Evolutionary conservation across 768 basidiomycete species (phyloP).

Genomic region (Rhodotorula toruloides): DNA sequence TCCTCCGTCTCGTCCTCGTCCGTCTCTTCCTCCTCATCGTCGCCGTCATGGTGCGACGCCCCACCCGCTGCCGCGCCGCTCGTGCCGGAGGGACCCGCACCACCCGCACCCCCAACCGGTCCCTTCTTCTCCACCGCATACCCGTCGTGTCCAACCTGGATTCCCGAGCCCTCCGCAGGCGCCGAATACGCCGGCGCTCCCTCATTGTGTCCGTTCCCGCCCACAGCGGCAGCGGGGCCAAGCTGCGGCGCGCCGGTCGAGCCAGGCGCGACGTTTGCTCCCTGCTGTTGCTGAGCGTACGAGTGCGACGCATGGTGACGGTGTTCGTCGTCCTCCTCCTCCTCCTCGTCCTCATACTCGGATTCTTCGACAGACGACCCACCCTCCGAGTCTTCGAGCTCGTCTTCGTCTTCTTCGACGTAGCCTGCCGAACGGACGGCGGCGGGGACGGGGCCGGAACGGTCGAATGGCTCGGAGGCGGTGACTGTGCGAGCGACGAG

Average conservation of each 20-base stretch:
- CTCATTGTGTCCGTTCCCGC: neutral
- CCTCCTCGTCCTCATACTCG: constrained; percentile 48
- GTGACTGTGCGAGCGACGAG: constrained; percentile 52
- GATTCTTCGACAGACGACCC: constrained; percentile 59
- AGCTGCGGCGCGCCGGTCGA: constrained; percentile 18
- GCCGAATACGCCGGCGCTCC: constrained; percentile 36
- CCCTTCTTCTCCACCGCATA: constrained; percentile 44
- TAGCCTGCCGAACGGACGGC: constrained; percentile 87
- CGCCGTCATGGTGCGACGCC: too few species aligned
- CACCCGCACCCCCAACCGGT: neutral
- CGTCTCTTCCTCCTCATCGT: constrained; percentile 4
- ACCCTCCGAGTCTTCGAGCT: constrained; percentile 52
- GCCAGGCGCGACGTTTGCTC: neutral
- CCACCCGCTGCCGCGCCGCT: neutral
- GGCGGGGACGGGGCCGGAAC: constrained; percentile 84
- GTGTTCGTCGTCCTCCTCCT: constrained; percentile 39
- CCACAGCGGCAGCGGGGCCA: constrained; percentile 4
- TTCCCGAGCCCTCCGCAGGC: constrained; percentile 28
- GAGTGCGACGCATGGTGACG: constrained; percentile 10
- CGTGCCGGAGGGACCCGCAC: neutral
- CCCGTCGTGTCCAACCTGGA: constrained; percentile 35
- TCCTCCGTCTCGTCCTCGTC: neutral
- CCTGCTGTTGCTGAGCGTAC: neutral
- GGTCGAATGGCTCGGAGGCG: constrained; percentile 85
- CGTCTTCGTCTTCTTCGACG: constrained; percentile 59